phyloP scores from a whole-genome alignment of 2,329 filamentous ascomycete species.

The Phyllosticta ampelicida region DNA sequence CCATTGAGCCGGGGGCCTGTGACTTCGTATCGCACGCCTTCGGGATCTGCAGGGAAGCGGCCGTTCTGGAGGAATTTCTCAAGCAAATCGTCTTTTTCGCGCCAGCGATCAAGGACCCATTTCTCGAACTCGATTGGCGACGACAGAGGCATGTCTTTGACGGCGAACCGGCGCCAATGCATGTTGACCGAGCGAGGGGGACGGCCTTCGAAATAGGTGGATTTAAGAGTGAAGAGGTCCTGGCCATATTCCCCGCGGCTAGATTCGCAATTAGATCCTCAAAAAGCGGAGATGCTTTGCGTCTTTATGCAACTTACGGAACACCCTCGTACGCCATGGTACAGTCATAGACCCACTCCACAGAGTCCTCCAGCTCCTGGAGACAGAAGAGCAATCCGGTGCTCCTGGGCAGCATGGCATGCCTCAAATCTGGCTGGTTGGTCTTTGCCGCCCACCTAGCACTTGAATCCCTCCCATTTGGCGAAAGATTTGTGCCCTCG shows the following conservation, averaged over 20 bases:
- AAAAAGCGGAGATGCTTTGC: not conserved
- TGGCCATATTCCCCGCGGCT: constrained; percentile 59
- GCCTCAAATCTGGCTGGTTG: constrained; percentile 56
- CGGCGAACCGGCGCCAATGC: constrained; percentile 80
- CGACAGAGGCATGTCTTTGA: constrained; percentile 70
- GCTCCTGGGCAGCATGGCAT: constrained; percentile 65
- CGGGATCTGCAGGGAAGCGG: constrained; percentile 62
- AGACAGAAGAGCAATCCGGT: constrained; percentile 74
- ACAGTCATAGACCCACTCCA: constrained; percentile 84
- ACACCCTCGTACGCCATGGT: constrained; percentile 93
- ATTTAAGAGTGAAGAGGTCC: constrained; percentile 72
- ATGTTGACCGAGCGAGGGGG: constrained; percentile 92
- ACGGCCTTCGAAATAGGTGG: constrained; percentile 79
- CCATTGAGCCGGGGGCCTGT: not conserved
- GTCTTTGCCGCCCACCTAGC: constrained; percentile 67
- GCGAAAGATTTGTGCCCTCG: constrained; percentile 72
- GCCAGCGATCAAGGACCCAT: constrained; percentile 79
- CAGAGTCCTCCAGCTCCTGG: constrained; percentile 58
- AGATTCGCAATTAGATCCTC: constrained; percentile 9
- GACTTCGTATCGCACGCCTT: constrained; percentile 3
- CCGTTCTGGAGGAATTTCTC: constrained; percentile 65
- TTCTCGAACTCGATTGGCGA: constrained; percentile 60
- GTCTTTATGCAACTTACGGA: constrained; percentile 51
- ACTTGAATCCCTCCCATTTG: constrained; percentile 60
- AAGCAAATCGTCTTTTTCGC: constrained; percentile 80